phyloP scores from a whole-genome alignment of 139 green algal species.

The Zygnema cylindricum region DNA sequence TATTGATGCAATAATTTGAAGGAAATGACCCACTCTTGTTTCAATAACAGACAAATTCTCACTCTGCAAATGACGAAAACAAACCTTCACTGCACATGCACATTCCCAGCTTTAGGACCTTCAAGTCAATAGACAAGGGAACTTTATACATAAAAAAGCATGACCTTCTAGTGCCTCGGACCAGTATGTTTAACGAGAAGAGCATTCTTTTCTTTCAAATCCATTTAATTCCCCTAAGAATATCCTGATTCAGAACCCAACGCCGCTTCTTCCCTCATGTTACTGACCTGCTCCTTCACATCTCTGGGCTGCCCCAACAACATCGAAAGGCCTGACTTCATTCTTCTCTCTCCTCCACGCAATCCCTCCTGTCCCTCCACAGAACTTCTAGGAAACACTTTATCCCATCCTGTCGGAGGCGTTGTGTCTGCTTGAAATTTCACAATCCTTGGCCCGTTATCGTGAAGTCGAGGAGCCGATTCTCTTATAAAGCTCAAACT shows the following conservation, averaged over 20 bases:
- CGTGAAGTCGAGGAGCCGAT: too few relatives aligned
- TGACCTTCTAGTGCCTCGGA: too few relatives aligned
- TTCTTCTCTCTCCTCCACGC: neutral
- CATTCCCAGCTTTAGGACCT: too few relatives aligned
- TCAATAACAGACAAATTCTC: neutral
- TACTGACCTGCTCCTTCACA: neutral
- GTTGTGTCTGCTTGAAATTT: neutral
- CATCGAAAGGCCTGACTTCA: neutral
- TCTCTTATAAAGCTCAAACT: neutral
- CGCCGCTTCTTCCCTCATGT: neutral
- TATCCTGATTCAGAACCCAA: too few relatives aligned
- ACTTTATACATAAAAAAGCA: too few relatives aligned
- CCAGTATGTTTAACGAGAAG: too few relatives aligned
- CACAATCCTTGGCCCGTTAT: neutral
- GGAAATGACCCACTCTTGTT: neutral
- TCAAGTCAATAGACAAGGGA: too few relatives aligned
- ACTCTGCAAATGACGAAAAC: too few relatives aligned
- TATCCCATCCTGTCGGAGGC: neutral
- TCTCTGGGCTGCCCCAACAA: neutral
- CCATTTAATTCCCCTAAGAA: too few relatives aligned
- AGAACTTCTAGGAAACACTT: neutral
- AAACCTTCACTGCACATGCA: too few relatives aligned
- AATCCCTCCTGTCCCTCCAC: neutral
- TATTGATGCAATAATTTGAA: neutral
- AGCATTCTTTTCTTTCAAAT: too few relatives aligned